These are phyloP conservation scores for Fusarium armeniacum DNA, from an alignment of 2,329 filamentous ascomycete species.

Conservation along the genomic window DNA sequence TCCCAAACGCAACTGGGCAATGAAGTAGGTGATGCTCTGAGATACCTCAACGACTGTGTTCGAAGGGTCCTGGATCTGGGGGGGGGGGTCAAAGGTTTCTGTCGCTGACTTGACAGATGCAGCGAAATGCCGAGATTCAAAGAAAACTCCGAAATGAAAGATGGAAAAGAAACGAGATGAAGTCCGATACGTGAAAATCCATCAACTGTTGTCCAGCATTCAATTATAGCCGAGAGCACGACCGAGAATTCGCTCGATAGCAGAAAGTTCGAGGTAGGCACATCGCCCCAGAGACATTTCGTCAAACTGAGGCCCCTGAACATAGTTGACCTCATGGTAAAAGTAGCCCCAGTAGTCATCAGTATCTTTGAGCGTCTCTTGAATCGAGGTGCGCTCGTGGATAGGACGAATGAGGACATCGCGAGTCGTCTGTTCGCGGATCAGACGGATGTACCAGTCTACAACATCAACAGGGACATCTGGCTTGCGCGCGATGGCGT, in stretches of 20 bases:
- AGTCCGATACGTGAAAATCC: background rate
- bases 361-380: constrained; percentile 52
- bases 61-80: constrained; percentile 16
- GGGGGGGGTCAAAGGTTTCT: constrained; percentile 16
- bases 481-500: constrained; percentile 65
- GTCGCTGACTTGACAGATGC: constrained; percentile 8
- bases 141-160: constrained; percentile 18
- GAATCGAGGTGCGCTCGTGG: constrained; percentile 58
- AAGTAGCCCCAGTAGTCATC: constrained; percentile 67
- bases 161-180: constrained; percentile 6
- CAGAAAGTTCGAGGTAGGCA: constrained; percentile 62
- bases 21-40: constrained; percentile 18
- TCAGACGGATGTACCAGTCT: constrained; percentile 70
- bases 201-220: background rate
- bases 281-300: constrained; percentile 63
- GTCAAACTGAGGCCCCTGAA: constrained; percentile 60
- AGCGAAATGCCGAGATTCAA: constrained; percentile 9
- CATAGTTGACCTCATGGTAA: constrained; percentile 63
- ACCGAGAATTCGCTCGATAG: constrained; percentile 64
- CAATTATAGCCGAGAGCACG: constrained; percentile 54
- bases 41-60: constrained; percentile 17
- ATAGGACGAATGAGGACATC: constrained; percentile 58
- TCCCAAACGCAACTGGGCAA: constrained; percentile 10
- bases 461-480: constrained; percentile 65
- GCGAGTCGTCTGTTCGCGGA: constrained; percentile 66